phyloP scores from a whole-genome alignment of 306 rosid genomes.

The Gillenia trifoliata region DNA sequence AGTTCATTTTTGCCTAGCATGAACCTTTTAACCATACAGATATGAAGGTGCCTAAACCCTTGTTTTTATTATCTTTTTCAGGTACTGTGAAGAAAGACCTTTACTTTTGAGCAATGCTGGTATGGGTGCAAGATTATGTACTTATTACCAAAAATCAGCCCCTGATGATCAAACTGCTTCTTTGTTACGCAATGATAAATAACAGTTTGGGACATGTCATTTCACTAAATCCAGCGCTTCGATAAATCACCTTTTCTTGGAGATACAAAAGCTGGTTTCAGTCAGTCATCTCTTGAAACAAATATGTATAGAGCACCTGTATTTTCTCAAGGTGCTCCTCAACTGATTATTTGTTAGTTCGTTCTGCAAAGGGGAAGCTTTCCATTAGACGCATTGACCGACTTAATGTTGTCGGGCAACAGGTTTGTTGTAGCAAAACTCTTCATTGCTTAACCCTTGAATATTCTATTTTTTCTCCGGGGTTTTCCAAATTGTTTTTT shows the following conservation, averaged over 20 bases:
- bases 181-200: constrained; percentile 52
- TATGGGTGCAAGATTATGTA: constrained; percentile 95
- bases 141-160: constrained; percentile 80
- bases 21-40: constrained; percentile 6
- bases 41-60: constrained; percentile 12
- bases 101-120: constrained; percentile 87
- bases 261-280: constrained; percentile 75
- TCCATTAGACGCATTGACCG: constrained; percentile 85
- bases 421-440: constrained; percentile 45
- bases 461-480: not conserved
- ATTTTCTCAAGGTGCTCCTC: constrained; percentile 78
- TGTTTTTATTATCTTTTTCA: constrained; percentile 30
- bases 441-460: constrained; percentile 7
- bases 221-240: constrained; percentile 78
- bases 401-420: constrained; percentile 84
- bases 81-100: constrained; percentile 99
- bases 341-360: constrained; percentile 86
- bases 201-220: constrained; percentile 74
- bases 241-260: constrained; percentile 98
- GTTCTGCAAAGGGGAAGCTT: constrained; percentile 92
- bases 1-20: not conserved
- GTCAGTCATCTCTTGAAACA: constrained; percentile 90
- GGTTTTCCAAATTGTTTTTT: not conserved
- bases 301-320: constrained; percentile 96
- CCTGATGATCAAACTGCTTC: constrained; percentile 85